Percentiles rank a stretch among this genome's conserved stretches.
Evolutionary conservation across 2,329 filamentous ascomycete species (phyloP).

Genomic region (Aureobasidium vineae): DNA sequence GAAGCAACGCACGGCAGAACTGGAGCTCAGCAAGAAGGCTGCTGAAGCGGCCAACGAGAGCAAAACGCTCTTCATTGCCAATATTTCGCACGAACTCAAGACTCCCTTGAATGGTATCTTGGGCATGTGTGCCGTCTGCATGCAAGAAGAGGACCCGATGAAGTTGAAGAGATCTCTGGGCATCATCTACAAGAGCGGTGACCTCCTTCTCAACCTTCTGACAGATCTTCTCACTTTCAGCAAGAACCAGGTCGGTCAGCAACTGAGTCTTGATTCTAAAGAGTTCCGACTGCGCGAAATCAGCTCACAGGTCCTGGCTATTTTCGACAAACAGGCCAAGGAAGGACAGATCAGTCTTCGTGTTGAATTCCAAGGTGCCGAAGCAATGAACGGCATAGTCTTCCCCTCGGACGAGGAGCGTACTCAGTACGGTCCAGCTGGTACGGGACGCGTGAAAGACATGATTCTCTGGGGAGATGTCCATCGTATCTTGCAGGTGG

Average conservation of each 20-base stretch:
- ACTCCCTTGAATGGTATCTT: constrained; percentile 95
- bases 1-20: constrained; percentile 73
- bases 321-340: constrained; percentile 85
- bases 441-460: constrained; percentile 68
- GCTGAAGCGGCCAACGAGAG: constrained; percentile 94
- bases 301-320: constrained; percentile 74
- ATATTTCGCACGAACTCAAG: constrained; percentile 83
- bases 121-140: constrained; percentile 89
- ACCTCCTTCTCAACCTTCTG: constrained; percentile 78
- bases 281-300: constrained; percentile 86
- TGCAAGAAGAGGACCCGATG: constrained; percentile 79
- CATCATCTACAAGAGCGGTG: constrained; percentile 84
- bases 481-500: constrained; percentile 84
- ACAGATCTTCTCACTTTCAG: constrained; percentile 91
- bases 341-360: constrained; percentile 73
- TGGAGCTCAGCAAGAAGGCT: constrained; percentile 86
- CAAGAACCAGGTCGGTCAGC: constrained; percentile 90
- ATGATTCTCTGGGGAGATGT: constrained; percentile 93
- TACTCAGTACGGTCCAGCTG: constrained; percentile 55
- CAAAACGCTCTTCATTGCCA: constrained; percentile 97
- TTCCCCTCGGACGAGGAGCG: constrained; percentile 35
- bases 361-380: constrained; percentile 61
- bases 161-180: constrained; percentile 80
- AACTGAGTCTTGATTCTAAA: constrained; percentile 75
- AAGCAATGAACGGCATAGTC: constrained; percentile 37